These are phyloP conservation scores for Yamadazyma nakazawae DNA, from an alignment of 805 yeast species.

Conservation along the genomic window DNA sequence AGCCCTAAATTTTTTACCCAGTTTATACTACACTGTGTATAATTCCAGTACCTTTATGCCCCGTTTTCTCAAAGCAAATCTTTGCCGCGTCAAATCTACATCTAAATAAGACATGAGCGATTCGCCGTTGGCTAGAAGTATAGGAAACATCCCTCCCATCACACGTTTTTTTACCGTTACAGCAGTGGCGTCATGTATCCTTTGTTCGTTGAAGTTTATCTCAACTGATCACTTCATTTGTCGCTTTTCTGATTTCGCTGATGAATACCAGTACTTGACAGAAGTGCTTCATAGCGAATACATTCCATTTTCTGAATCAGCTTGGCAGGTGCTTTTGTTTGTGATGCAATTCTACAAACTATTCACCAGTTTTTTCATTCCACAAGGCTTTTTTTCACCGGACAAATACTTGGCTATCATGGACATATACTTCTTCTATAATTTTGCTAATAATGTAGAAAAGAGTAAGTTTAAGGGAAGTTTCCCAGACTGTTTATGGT, in stretches of 20 bases:
- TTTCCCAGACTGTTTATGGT: slow-evolving; percentile 56
- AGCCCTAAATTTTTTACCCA: too few species aligned
- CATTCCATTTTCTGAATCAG: not conserved
- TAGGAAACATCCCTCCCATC: slow-evolving; percentile 51
- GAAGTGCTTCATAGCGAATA: not conserved
- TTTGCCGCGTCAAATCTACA: not conserved
- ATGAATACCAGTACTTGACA: slow-evolving; percentile 3
- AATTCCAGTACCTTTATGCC: too few species aligned
- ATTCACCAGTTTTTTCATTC: slow-evolving; percentile 49
- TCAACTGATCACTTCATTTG: slow-evolving; percentile 14
- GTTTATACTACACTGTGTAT: too few species aligned
- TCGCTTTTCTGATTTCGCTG: slow-evolving; percentile 11
- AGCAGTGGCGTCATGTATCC: slow-evolving; percentile 44
- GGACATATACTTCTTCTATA: slow-evolving; percentile 56
- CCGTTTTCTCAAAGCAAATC: too few species aligned
- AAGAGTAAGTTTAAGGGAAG: slow-evolving; percentile 45
- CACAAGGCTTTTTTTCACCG: slow-evolving; percentile 27
- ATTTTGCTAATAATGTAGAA: slow-evolving; percentile 56
- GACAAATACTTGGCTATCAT: slow-evolving; percentile 30
- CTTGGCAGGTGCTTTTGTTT: not conserved
- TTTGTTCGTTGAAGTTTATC: slow-evolving; percentile 20
- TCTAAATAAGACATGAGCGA: not conserved
- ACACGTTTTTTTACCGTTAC: slow-evolving; percentile 54
- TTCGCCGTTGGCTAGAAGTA: slow-evolving; percentile 10
- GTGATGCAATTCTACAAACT: slow-evolving; percentile 24